Evolutionary conservation across 257 asterid genomes (phyloP).

Genomic region (Coffea eugenioides): DNA sequence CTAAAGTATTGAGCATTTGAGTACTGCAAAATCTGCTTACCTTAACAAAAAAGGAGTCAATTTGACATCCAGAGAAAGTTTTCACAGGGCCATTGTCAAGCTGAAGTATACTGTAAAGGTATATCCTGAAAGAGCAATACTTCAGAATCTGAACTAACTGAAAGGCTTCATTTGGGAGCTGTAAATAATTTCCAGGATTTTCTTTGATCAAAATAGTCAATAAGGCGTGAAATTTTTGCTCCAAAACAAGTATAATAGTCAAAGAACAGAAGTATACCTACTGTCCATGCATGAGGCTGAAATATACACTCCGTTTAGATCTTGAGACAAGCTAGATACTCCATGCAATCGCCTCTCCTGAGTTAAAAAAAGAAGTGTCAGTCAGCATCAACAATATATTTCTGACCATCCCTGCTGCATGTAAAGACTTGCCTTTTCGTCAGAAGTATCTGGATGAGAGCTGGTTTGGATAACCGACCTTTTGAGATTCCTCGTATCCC

Average conservation of each 20-base stretch:
- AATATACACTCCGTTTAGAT: constrained; percentile 70
- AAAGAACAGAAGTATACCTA: constrained; percentile 44
- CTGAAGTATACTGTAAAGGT: constrained; percentile 76
- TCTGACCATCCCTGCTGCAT: background rate
- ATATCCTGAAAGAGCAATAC: constrained; percentile 55
- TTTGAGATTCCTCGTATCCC: constrained; percentile 87
- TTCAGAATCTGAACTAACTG: constrained; percentile 7
- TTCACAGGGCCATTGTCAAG: constrained; percentile 74
- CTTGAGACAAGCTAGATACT: constrained; percentile 91
- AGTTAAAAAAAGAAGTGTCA: constrained; percentile 22
- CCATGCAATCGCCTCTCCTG: constrained; percentile 72
- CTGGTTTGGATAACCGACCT: constrained; percentile 69
- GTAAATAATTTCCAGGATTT: background rate
- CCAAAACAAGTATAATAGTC: background rate
- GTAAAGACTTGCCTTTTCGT: constrained; percentile 46
- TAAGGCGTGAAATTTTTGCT: background rate
- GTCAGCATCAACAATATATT: background rate
- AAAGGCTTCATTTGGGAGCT: background rate
- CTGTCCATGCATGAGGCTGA: constrained; percentile 96
- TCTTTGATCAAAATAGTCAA: background rate
- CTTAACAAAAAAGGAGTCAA: constrained; percentile 87
- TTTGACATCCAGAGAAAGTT: constrained; percentile 67
- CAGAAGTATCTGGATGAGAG: constrained; percentile 45
- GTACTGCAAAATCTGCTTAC: constrained; percentile 30
- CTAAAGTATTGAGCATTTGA: background rate